These are phyloP conservation scores for Leccinum griseonigrum DNA, from an alignment of 1,284 basidiomycete species.

Conservation along the genomic window DNA sequence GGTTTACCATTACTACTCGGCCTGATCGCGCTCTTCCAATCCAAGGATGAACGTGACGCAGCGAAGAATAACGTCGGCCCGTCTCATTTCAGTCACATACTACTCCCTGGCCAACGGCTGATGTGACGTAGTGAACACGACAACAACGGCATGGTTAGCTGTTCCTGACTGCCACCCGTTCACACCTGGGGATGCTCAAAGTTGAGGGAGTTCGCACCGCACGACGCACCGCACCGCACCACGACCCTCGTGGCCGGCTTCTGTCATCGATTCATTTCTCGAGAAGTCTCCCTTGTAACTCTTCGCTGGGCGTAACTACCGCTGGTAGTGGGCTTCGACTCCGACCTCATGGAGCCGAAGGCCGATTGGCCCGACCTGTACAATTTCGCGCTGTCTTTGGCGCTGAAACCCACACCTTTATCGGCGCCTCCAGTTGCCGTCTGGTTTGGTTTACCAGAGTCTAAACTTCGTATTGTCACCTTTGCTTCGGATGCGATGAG, in stretches of 20 bases:
- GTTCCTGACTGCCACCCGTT: background rate
- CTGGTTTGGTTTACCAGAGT: background rate
- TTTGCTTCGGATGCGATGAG: background rate
- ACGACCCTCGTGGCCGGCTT: background rate
- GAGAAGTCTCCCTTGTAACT: background rate
- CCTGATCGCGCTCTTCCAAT: slow-evolving; percentile 31
- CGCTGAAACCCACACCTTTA: background rate
- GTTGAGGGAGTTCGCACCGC: too few species aligned
- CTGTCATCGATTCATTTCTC: background rate
- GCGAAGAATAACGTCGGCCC: slow-evolving; percentile 22
- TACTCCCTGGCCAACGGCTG: slow-evolving; percentile 32
- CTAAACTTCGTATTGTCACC: background rate
- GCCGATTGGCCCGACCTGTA: background rate
- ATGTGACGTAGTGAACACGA: slow-evolving; percentile 24
- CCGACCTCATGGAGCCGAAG: background rate
- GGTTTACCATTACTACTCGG: slow-evolving; percentile 30
- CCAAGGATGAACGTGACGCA: slow-evolving; percentile 29
- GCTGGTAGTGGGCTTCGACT: background rate
- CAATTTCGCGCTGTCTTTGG: background rate
- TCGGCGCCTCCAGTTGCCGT: background rate
- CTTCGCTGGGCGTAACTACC: background rate
- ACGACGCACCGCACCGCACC: too few species aligned
- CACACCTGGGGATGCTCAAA: background rate
- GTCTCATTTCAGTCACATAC: slow-evolving; percentile 37
- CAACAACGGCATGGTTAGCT: slow-evolving; percentile 1